phyloP scores from a whole-genome alignment of 139 green algal species.

The Chlorella sp. region DNA sequence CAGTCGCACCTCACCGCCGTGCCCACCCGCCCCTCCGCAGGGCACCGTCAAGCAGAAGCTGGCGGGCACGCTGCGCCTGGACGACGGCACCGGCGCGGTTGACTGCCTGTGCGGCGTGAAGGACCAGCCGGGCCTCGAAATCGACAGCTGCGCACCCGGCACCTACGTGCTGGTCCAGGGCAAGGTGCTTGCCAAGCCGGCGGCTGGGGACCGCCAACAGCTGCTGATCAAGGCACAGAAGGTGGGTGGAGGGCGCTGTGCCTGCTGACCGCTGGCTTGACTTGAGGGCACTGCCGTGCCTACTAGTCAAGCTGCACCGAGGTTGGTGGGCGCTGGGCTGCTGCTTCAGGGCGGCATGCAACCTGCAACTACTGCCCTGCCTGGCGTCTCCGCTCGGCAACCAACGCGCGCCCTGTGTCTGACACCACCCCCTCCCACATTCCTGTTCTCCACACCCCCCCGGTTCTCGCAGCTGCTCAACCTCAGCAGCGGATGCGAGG shows the following conservation, averaged over 20 bases:
- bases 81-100: conserved; percentile 24
- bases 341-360: too few relatives aligned
- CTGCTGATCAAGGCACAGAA: conserved; percentile 27
- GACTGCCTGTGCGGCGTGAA: not conserved
- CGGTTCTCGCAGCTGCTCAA: conserved; percentile 28
- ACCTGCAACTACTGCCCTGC: not conserved
- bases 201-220: not conserved
- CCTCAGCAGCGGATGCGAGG: not conserved
- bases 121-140: not conserved
- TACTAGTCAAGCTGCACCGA: not conserved
- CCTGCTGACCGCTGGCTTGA: too few relatives aligned
- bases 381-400: too few relatives aligned
- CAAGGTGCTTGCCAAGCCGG: conserved; percentile 5
- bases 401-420: not conserved
- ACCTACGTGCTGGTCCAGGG: conserved; percentile 25
- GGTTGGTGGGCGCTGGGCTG: not conserved
- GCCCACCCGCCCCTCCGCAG: not conserved
- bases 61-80: not conserved
- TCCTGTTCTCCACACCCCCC: not conserved
- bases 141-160: not conserved
- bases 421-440: not conserved
- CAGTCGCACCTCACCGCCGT: not conserved
- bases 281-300: too few relatives aligned
- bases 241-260: not conserved
- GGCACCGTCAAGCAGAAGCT: conserved; percentile 18